These are phyloP conservation scores for Globisporangium radiosum DNA, from an alignment of 352 stramenopile genomes.

Conservation along the genomic window DNA sequence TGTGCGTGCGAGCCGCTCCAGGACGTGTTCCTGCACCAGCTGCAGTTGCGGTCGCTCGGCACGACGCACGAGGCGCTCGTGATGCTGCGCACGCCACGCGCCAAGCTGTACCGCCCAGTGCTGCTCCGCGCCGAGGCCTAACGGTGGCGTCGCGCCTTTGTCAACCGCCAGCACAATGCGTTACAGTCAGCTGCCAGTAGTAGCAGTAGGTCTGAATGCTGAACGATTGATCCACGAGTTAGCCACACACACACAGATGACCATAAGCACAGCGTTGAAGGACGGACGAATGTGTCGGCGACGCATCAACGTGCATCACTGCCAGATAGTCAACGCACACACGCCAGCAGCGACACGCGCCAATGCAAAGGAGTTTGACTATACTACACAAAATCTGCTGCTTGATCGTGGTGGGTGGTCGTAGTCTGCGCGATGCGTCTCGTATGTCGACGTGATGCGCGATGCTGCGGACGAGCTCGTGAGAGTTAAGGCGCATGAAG, in stretches of 20 bases:
- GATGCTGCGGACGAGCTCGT: too few species aligned
- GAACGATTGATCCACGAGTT: too few species aligned
- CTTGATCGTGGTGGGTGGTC: not conserved
- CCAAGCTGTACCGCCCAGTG: conserved; percentile 45
- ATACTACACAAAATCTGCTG: conserved; percentile 9
- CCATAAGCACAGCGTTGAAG: not conserved
- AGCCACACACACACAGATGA: too few species aligned
- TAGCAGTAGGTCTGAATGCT: too few species aligned
- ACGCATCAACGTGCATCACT: not conserved
- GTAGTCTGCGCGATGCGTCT: too few species aligned
- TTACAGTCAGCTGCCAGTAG: too few species aligned
- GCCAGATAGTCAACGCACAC: not conserved
- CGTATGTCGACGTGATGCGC: too few species aligned
- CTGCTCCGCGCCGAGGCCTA: conserved; percentile 8
- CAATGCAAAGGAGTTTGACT: not conserved
- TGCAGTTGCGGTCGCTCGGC: not conserved
- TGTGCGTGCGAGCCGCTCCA: conserved; percentile 60
- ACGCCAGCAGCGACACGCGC: not conserved
- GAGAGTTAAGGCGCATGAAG: too few species aligned
- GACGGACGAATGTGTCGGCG: not conserved
- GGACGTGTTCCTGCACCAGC: conserved; percentile 34
- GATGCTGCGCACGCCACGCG: conserved; percentile 38
- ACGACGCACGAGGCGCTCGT: conserved; percentile 24
- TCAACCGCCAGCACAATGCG: too few species aligned
- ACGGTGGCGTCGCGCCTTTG: not conserved